phyloP scores from a whole-genome alignment of 2,329 filamentous ascomycete genomes.

The Westerdykella sp. region DNA sequence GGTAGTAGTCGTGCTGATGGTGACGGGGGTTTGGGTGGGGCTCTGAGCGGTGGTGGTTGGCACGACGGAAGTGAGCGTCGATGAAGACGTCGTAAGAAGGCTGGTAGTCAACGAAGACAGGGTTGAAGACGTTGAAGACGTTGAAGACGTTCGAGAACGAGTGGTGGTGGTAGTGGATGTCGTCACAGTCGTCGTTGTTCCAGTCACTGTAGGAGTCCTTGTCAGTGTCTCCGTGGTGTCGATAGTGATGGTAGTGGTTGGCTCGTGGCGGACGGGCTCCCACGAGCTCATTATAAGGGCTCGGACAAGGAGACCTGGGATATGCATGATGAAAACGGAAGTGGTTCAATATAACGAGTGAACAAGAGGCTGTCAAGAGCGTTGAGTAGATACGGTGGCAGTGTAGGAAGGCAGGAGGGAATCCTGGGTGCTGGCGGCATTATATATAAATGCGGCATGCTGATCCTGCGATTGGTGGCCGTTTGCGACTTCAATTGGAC shows the following conservation, averaged over 20 bases:
- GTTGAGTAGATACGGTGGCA: neutral
- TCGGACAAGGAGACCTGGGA: neutral
- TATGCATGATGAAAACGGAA: neutral
- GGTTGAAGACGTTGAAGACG: neutral
- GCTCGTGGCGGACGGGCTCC: neutral
- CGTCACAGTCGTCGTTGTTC: neutral
- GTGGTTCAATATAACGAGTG: neutral
- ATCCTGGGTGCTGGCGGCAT: conserved; percentile 5
- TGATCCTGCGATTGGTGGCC: conserved; percentile 3
- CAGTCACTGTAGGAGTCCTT: neutral
- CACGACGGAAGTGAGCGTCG: conserved; percentile 9
- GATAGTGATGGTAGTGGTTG: neutral
- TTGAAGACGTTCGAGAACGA: neutral
- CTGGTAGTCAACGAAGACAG: conserved; percentile 11
- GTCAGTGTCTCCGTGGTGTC: neutral
- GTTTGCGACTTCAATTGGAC: conserved; percentile 13
- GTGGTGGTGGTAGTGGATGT: neutral
- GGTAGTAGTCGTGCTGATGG: conserved; percentile 3
- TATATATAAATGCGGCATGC: conserved; percentile 6
- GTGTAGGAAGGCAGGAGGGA: neutral
- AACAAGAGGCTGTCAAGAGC: neutral
- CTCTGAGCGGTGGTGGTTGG: conserved; percentile 4
- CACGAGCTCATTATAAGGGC: neutral
- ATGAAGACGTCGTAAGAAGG: conserved; percentile 5
- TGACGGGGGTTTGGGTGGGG: neutral